Conservation (phyloP, 495 filamentous ascomycete species). For the Clavariopsis aquatica region DNA sequence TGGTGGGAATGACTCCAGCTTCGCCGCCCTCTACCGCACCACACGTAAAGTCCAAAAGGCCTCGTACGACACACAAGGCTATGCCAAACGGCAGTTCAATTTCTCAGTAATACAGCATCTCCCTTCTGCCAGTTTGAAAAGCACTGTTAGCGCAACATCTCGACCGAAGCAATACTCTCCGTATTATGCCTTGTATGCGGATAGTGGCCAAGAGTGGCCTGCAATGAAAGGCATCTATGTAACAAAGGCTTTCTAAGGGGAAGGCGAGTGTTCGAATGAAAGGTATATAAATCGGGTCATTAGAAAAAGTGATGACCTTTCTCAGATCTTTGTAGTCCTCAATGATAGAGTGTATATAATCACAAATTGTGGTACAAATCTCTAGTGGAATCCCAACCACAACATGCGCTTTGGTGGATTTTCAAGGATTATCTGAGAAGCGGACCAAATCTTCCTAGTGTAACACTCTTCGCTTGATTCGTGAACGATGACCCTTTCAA, state of each 20-base stretch:
- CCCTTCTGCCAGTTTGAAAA: conserved; percentile 8
- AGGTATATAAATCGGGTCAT: background rate
- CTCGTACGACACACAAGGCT: conserved; percentile 12
- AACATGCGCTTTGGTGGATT: too few relatives aligned
- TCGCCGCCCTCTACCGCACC: conserved; percentile 31
- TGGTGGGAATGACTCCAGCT: conserved; percentile 50
- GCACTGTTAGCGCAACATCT: background rate
- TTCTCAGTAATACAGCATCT: background rate
- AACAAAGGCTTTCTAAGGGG: conserved; percentile 15
- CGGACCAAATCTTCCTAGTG: too few relatives aligned
- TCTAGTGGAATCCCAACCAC: too few relatives aligned
- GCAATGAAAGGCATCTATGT: conserved; percentile 7
- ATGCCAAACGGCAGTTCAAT: conserved; percentile 5
- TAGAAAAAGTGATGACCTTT: background rate
- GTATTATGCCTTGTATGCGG: conserved; percentile 9
- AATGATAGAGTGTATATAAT: too few relatives aligned
- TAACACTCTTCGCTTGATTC: too few relatives aligned
- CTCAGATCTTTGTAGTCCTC: too few relatives aligned
- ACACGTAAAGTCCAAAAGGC: conserved; percentile 5
- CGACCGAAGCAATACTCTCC: background rate
- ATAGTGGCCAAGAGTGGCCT: conserved; percentile 20
- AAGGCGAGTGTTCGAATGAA: conserved; percentile 3
- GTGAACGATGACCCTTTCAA: too few relatives aligned
- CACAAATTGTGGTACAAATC: too few relatives aligned
- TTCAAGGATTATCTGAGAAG: too few relatives aligned